phyloP scores from a whole-genome alignment of 805 yeast genomes.

The Candida morakotiae region DNA sequence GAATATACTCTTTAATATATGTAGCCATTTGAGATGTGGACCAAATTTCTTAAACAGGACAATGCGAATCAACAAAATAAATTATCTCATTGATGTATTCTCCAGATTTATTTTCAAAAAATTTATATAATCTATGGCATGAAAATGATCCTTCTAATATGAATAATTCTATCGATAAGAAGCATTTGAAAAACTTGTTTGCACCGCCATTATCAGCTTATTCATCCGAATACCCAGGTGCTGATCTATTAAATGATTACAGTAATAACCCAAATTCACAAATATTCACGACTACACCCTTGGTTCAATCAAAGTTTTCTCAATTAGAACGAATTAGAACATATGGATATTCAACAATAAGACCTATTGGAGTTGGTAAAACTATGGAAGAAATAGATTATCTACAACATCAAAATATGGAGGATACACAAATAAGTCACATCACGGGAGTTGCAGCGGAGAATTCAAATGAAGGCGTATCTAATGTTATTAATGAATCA shows the following conservation, averaged over 20 bases:
- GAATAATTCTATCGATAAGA: not conserved
- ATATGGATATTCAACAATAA: conserved; percentile 30
- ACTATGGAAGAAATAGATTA: conserved; percentile 38
- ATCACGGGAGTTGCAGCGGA: not conserved
- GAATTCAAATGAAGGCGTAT: conserved; percentile 12
- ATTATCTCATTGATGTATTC: too few relatives aligned
- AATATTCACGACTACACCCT: conserved; percentile 12
- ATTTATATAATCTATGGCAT: conserved; percentile 44
- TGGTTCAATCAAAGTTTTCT: conserved; percentile 18
- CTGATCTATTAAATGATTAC: conserved; percentile 14
- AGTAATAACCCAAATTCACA: conserved; percentile 4
- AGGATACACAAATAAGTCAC: not conserved
- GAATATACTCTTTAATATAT: conserved; percentile 25
- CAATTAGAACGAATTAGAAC: conserved; percentile 24
- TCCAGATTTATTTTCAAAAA: conserved; percentile 44
- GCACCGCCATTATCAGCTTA: conserved; percentile 57
- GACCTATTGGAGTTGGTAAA: conserved; percentile 36
- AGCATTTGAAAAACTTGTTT: conserved; percentile 17
- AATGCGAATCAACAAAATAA: too few relatives aligned
- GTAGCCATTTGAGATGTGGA: conserved; percentile 23
- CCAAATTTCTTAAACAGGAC: not conserved
- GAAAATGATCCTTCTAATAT: not conserved
- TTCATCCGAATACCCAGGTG: conserved; percentile 41
- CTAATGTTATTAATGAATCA: not conserved
- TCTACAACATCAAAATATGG: conserved; percentile 11